A percentile compares a stretch with the other conserved stretches of the same genome.
phyloP scores from a whole-genome alignment of 805 yeast species.

The Zygotorulaspora florentina region DNA sequence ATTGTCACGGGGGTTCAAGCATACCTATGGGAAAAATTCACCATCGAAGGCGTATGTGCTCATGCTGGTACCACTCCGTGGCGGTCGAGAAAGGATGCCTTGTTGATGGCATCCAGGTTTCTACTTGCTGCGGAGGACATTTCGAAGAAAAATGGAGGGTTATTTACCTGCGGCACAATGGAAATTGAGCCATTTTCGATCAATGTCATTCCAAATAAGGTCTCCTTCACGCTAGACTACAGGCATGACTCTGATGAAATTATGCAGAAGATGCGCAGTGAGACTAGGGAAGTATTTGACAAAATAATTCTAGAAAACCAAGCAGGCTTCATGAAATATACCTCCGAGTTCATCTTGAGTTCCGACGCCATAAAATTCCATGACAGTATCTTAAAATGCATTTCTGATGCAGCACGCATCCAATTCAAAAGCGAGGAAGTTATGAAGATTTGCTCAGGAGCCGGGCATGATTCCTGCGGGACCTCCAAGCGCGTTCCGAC shows the following conservation, averaged over 20 bases:
- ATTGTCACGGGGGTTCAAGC: slow-evolving; percentile 63
- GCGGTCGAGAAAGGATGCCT: slow-evolving; percentile 52
- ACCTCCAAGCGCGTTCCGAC: slow-evolving; percentile 54
- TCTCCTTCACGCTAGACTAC: slow-evolving; percentile 54
- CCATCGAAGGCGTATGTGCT: slow-evolving; percentile 53
- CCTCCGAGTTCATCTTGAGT: slow-evolving; percentile 39
- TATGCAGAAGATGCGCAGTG: slow-evolving; percentile 37
- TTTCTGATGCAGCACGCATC: slow-evolving; percentile 45
- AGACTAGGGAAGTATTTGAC: slow-evolving; percentile 36
- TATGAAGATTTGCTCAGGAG: slow-evolving; percentile 53
- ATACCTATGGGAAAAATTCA: slow-evolving; percentile 52
- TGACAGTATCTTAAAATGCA: slow-evolving; percentile 43
- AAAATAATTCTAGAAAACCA: slow-evolving; percentile 31
- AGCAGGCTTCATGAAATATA: slow-evolving; percentile 21
- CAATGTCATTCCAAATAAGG: slow-evolving; percentile 60
- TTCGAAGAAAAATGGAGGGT: slow-evolving; percentile 47
- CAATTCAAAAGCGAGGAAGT: slow-evolving; percentile 43
- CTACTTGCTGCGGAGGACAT: slow-evolving; percentile 51
- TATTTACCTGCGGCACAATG: slow-evolving; percentile 54
- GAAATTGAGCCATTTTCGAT: slow-evolving; percentile 53
- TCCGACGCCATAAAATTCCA: slow-evolving; percentile 53
- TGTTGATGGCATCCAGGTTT: slow-evolving; percentile 52
- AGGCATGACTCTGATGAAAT: slow-evolving; percentile 49
- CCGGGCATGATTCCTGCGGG: slow-evolving; percentile 66
- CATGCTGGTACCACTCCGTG: slow-evolving; percentile 72